Conservation (phyloP, 164 flowering plant genomes). For the Saururus chinensis region DNA sequence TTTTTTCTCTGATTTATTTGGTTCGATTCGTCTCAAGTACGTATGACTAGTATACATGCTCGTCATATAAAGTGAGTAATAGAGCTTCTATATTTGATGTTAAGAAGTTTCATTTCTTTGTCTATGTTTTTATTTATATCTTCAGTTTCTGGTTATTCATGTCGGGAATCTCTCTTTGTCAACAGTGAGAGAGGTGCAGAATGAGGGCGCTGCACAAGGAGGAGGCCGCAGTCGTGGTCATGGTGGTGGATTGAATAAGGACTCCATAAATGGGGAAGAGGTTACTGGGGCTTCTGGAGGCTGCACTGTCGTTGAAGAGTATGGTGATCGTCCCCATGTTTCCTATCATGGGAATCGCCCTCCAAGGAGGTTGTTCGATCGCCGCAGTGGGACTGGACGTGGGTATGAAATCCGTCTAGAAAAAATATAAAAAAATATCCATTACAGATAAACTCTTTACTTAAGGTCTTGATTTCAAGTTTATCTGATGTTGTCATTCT, state of each 20-base stretch:
- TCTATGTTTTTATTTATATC: not conserved
- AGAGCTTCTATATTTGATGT: no score
- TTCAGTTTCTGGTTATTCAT: not conserved
- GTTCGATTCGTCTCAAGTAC: no score
- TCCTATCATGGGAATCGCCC: slow-evolving; percentile 46
- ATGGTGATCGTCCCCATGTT: slow-evolving; percentile 42
- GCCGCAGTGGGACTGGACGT: slow-evolving; percentile 58
- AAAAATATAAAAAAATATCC: no score
- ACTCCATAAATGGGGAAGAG: slow-evolving; percentile 30
- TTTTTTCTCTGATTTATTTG: no score
- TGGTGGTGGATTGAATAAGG: slow-evolving; percentile 11
- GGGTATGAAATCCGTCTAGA: slow-evolving; percentile 18
- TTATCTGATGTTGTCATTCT: no score
- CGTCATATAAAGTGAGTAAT: no score
- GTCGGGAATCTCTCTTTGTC: no score
- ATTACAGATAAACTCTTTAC: no score
- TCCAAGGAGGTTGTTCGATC: slow-evolving; percentile 35
- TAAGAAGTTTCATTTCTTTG: no score
- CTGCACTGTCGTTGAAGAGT: slow-evolving; percentile 19
- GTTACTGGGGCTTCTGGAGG: slow-evolving; percentile 27
- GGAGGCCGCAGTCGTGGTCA: slow-evolving; percentile 26
- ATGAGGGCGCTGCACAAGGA: slow-evolving; percentile 35
- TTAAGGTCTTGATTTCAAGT: no score
- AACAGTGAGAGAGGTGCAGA: slow-evolving; percentile 44
- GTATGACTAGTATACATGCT: no score